A percentile compares a stretch with the other conserved stretches of the same genome.
These are phyloP conservation scores for Aquilaria malaccensis DNA, from an alignment of 345 rosid species.

Conservation along the genomic window DNA sequence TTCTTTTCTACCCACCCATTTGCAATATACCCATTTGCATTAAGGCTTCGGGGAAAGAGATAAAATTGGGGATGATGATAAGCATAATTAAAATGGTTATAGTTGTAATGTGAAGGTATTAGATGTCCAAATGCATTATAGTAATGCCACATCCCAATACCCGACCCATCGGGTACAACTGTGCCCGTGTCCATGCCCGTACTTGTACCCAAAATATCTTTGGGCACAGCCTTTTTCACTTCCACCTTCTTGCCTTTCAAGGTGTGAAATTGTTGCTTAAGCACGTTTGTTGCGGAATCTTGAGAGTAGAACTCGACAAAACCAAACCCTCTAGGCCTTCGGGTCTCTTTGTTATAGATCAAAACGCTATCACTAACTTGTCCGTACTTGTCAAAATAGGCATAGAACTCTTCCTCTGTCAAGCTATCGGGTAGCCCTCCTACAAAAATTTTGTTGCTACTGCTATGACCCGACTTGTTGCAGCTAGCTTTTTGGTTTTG, in stretches of 20 bases:
- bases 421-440: conserved; percentile 12
- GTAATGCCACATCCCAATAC: no score
- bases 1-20: no score
- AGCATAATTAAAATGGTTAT: no score
- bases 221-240: conserved; percentile 22
- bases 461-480: no score
- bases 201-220: not conserved
- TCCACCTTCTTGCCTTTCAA: conserved; percentile 20
- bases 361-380: conserved; percentile 4
- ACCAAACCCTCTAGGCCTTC: conserved; percentile 17
- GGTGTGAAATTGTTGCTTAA: conserved; percentile 1
- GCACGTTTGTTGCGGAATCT: conserved; percentile 3
- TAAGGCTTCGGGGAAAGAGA: no score
- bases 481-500: not conserved
- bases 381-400: conserved; percentile 16
- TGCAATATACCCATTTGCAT: no score
- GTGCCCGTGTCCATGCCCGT: no score
- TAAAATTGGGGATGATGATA: no score
- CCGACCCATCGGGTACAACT: no score
- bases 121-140: no score
- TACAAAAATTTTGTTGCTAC: conserved; percentile 15
- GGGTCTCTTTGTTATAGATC: conserved; percentile 5
- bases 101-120: no score
- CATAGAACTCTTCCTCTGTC: conserved; percentile 12
- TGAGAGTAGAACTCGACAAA: conserved; percentile 18